These are phyloP conservation scores for Fonsecaea nubica DNA, from an alignment of 2,329 filamentous ascomycete species.

Conservation along the genomic window DNA sequence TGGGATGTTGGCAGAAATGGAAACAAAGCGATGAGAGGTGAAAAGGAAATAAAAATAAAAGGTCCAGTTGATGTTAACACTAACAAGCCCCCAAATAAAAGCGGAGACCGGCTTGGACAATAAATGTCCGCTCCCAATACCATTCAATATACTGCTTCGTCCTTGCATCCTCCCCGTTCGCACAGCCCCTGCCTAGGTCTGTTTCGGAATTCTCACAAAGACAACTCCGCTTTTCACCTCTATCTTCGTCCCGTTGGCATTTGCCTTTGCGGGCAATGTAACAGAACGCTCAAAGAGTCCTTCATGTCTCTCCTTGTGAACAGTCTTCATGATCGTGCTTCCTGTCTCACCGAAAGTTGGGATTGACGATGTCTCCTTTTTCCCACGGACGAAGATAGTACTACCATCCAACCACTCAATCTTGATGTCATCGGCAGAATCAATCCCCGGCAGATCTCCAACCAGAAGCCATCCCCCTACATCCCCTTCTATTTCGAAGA, in stretches of 20 bases:
- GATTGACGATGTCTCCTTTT: background rate
- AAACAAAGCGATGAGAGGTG: background rate
- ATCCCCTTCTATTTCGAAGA: constrained; percentile 17
- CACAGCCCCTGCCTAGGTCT: background rate
- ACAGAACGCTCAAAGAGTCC: constrained; percentile 26
- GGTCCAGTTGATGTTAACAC: background rate
- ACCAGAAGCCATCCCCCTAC: constrained; percentile 20
- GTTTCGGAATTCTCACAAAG: constrained; percentile 12
- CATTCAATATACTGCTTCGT: background rate
- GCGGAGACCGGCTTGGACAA: background rate
- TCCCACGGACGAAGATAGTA: constrained; percentile 27
- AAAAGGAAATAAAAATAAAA: background rate
- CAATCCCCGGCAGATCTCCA: constrained; percentile 20
- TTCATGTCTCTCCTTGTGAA: constrained; percentile 29
- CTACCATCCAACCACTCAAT: constrained; percentile 23
- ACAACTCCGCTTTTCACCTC: constrained; percentile 23
- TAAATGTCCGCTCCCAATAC: background rate
- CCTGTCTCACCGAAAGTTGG: constrained; percentile 12
- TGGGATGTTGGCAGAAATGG: background rate
- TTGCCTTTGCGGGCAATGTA: constrained; percentile 20
- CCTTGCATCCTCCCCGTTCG: background rate
- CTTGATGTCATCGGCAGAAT: constrained; percentile 7
- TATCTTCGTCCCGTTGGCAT: constrained; percentile 15
- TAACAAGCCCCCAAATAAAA: background rate
- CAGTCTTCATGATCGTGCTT: constrained; percentile 19